phyloP scores from a whole-genome alignment of 2,329 filamentous ascomycete genomes.

The Calonectria pseudoreteaudii region DNA sequence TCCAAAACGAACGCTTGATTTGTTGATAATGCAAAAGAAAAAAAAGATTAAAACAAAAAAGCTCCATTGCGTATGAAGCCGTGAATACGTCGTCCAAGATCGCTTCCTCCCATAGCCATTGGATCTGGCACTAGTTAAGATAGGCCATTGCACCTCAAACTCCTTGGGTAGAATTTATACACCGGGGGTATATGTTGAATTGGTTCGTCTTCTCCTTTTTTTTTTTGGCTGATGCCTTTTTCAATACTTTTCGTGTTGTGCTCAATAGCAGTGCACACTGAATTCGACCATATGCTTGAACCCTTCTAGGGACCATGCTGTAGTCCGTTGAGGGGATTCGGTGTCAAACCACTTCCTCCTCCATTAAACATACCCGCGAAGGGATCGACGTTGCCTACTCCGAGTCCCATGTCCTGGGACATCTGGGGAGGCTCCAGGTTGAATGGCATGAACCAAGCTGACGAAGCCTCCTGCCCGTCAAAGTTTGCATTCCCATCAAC shows the following conservation, averaged over 20 bases:
- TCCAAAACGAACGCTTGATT: background rate
- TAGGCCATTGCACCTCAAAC: conserved; percentile 9
- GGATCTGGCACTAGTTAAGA: background rate
- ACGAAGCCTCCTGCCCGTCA: conserved; percentile 61
- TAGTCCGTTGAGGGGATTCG: conserved; percentile 48
- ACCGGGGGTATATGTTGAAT: conserved; percentile 5
- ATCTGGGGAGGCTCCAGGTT: conserved; percentile 84
- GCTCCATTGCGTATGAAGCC: background rate
- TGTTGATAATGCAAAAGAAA: background rate
- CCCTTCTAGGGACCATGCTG: conserved; percentile 45
- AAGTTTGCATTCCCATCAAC: conserved; percentile 39
- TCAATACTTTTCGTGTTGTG: background rate
- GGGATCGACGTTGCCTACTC: conserved; percentile 58
- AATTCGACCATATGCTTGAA: conserved; percentile 25
- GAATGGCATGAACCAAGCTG: conserved; percentile 93
- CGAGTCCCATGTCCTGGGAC: conserved; percentile 59
- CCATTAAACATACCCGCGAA: conserved; percentile 63
- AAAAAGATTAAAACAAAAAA: background rate
- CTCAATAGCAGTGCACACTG: background rate
- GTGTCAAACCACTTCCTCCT: conserved; percentile 52
- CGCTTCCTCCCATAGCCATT: background rate
- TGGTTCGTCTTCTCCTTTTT: background rate
- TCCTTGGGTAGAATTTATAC: conserved; percentile 1
- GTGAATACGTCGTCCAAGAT: background rate
- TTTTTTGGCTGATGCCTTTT: background rate